Evolutionary conservation across 1,284 basidiomycete species (phyloP).

Genomic region (Pholiota adiposa): DNA sequence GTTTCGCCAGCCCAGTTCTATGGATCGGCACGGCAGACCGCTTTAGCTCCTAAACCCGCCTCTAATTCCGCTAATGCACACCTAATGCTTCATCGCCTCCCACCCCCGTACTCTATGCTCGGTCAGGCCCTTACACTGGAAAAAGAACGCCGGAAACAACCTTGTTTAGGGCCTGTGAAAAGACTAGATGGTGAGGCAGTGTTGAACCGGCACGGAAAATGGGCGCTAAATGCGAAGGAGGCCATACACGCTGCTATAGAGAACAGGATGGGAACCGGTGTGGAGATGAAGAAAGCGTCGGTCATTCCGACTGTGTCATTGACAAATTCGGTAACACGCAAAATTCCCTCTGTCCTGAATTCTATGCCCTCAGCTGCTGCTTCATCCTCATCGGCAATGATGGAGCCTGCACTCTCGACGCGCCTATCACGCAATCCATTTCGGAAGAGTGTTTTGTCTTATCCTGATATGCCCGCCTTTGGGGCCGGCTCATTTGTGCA

Average conservation of each 20-base stretch:
- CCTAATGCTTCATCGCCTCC: neutral
- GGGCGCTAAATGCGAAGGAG: neutral
- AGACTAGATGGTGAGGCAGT: neutral
- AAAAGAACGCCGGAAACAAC: neutral
- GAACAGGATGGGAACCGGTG: neutral
- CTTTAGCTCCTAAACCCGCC: neutral
- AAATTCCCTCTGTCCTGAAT: neutral
- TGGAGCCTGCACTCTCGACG: neutral
- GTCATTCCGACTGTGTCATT: neutral
- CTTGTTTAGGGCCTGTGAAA: neutral
- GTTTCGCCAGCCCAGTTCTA: neutral
- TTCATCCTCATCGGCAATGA: neutral
- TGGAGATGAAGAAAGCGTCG: neutral
- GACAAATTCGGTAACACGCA: neutral
- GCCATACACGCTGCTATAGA: neutral
- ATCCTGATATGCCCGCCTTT: conserved; percentile 8
- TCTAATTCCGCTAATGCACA: neutral
- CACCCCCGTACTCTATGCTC: neutral
- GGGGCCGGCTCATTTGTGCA: neutral
- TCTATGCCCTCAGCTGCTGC: neutral
- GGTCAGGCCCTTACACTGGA: neutral
- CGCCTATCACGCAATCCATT: conserved; percentile 7
- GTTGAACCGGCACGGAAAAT: neutral
- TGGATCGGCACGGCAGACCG: neutral
- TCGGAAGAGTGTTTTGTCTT: conserved; percentile 8